Evolutionary conservation across 352 stramenopile genomes (phyloP), one percentile per base, ranked within the genome.

Genomic region (Globisporangium uncinulatum): DNA sequence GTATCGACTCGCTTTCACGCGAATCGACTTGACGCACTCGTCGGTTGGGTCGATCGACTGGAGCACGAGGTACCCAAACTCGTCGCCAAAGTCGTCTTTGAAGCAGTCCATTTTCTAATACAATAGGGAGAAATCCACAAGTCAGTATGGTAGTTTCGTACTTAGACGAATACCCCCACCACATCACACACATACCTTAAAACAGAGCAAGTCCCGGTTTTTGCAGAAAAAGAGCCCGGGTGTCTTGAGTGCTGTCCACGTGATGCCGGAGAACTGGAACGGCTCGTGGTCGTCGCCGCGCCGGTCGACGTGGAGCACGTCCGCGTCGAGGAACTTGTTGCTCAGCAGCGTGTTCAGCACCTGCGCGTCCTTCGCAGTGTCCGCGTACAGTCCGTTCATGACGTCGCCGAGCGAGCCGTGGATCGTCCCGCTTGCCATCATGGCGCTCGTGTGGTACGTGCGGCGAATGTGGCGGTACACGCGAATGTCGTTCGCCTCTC

Each of bases 331-430:
- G 9, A 83, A 78, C 24, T 68, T 63, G 17, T 64, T 66, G 64
- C 74, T 86, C 24, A 92, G 57, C 52, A 92, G 67, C 58, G 73
- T 69, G 49, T 88, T 69, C 45, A 89, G 50, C 17, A 92, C 79
- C 42, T 74, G 65, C 1, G 77, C 69, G 42, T 86, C 84, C n/a
- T 77, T 63, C 13, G 79, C 88, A 17, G 76, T 82, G 66, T 89
- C 79, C 11, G 81, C 81, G 58, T 92, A 92, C 21, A 92, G 58
- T 0, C 81, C 81, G 58, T 88, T 87, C 79, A 89, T 85, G 61
- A 89, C 70, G 63, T 92, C 81, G 17, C 54, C 66, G 5, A 92
- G 66, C 32, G 79, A 70, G 31, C 79, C 81, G 46, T 85, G 79
- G 11, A 92, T 54, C 9, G 81, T 77, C 10, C 81, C 81, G 46